Evolutionary conservation across 208 protist genomes (phyloP), one percentile per base, ranked within the genome.

Genomic region (Crithidia expoeki): DNA sequence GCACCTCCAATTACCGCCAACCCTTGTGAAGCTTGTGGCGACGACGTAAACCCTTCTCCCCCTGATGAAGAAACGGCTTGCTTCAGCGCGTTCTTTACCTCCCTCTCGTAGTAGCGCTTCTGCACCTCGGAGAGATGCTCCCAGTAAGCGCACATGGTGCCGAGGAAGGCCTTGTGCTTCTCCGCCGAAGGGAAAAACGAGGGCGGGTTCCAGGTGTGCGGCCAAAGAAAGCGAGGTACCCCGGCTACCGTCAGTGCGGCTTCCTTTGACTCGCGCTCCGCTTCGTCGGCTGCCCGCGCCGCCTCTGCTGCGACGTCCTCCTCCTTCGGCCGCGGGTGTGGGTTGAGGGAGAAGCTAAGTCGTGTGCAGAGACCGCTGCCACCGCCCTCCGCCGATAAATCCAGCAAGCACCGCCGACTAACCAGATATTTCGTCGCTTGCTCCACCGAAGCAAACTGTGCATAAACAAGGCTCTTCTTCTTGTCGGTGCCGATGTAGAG

Each of bases 71-170:
- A 28, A 4, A 27, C 52, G 14, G 64, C 68, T 17, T 53, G 27
- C 34, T 53, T 59, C 57, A 94, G 56, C 25, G 82, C 83, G 33
- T 73, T 59, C 56, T 82, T 80, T 36, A 96, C 88, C 42, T 83
- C 50, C 1, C 83, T 75, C 40, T 96, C 86, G 68, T 96, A 96
- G 75, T 87, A 96, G n/a, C 72, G 76, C 68, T 83, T 82, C 74
- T 96, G 91, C 36, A 52, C 68, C 19, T 78, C 72, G 4, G 88
- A 85, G 27, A 96, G 79, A n/a, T 77, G 65, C 2, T 76, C 68
- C 91, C 91, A 96, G 77, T 94, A 74, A 10, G 65, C 28, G 16
- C 84, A 92, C 51, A 96, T 75, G 57, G 73, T 27, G 32, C 71
- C 50, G 11, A 96, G 78, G 49, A 90, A 93, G 19, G 33, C 49